Evolutionary conservation across 495 filamentous ascomycete species (phyloP), one percentile per base, ranked within the genome.

Genomic region (Endocarpon pusillum): DNA sequence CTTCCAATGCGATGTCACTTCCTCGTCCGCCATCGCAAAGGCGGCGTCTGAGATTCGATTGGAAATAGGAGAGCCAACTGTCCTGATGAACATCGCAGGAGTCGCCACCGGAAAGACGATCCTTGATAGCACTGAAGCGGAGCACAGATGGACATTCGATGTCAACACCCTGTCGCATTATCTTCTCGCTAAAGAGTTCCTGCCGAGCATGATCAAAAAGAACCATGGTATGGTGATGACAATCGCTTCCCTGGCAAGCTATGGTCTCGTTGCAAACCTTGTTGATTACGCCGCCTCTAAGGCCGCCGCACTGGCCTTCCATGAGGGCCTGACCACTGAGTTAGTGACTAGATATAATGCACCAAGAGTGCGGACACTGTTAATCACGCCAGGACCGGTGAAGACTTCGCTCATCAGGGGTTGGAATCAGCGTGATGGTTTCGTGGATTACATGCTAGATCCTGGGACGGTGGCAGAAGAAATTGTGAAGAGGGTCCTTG

Each of bases 161-260:
- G 74, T 83, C 42, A 86, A 83, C 57, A 65, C 69, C 1, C 51
- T 82, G 21, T 54, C 73, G 0, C 78, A 80, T 55, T 81, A 71
- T 62, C 71, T 58, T 51, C 63, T 75, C 1, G 51, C 61, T 0
- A 59, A 67, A 39, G 67, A 76, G 37, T 83, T 84, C 58, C 58
- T 83, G 1, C 78, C 78, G 0, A 44, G 53, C 34, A 78, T 83
- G 62, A 49, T 78, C 27, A 38, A 51, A 24, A 30, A 32, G 4
- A 73, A 83, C 58, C 77, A 83, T 51, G 79, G 79, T 34, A 79
- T 78, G 64, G 54, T 83, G 11, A 72, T 83, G 6, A 84, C 78
- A 0, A 66, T 85, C 12, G 70, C 78, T n/a, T 69, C 60, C 14
- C 55, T 68, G 32, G 73, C 75, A 0, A 64, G 65, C 0, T 76